phyloP scores from a whole-genome alignment of 2,329 filamentous ascomycete species.

The Lachnellula hyalina region DNA sequence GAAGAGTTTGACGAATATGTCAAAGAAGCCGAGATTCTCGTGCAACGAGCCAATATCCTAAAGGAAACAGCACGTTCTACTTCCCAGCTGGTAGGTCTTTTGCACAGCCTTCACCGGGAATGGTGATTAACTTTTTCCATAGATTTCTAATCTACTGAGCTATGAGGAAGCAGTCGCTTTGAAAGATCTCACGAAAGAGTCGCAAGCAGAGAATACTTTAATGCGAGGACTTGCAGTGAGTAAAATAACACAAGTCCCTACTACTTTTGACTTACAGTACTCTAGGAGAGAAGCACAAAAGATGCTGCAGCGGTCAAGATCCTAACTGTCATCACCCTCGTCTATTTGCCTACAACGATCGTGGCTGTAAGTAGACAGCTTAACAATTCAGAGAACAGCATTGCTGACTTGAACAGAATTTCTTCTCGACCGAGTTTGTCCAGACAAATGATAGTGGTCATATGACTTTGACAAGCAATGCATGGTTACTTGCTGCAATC shows the following conservation, averaged over 20 bases:
- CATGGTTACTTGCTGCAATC: slow-evolving; percentile 20
- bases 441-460: slow-evolving; percentile 10
- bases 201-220: slow-evolving; percentile 13
- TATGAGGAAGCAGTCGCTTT: slow-evolving; percentile 18
- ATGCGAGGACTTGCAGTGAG: slow-evolving; percentile 19
- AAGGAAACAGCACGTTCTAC: slow-evolving; percentile 13
- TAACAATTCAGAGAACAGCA: not conserved
- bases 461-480: slow-evolving; percentile 12
- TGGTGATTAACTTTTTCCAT: too few species aligned
- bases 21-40: slow-evolving; percentile 10
- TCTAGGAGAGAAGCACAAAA: slow-evolving; percentile 18
- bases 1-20: slow-evolving; percentile 17
- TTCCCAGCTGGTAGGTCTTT: slow-evolving; percentile 13
- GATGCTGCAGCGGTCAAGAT: slow-evolving; percentile 26
- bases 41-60: slow-evolving; percentile 11
- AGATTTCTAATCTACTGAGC: slow-evolving; percentile 18
- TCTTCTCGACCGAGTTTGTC: slow-evolving; percentile 23
- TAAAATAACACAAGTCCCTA: not conserved
- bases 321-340: slow-evolving; percentile 22
- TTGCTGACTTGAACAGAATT: slow-evolving; percentile 10
- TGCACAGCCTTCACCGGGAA: too few species aligned
- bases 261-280: not conserved
- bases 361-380: slow-evolving; percentile 17
- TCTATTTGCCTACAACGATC: slow-evolving; percentile 22
- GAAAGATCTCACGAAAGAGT: slow-evolving; percentile 12